These are phyloP conservation scores for Cornus florida DNA, from an alignment of 148 eudicot genomes.

Conservation along the genomic window DNA sequence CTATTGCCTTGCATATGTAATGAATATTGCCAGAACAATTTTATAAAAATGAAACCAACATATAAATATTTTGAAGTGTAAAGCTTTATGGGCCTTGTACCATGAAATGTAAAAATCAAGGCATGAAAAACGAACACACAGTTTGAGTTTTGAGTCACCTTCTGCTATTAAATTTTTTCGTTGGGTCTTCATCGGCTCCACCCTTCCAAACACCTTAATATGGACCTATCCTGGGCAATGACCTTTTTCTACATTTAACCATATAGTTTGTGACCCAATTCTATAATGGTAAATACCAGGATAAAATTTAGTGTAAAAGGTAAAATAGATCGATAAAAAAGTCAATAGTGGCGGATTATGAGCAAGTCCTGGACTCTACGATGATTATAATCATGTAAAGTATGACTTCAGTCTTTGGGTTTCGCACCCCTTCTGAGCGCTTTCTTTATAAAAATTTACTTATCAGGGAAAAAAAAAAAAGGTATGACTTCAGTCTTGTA, in stretches of 20 bases:
- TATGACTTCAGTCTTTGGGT: background rate
- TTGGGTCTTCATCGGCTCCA: background rate
- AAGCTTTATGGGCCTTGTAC: background rate
- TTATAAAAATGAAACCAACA: no score
- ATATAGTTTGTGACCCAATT: background rate
- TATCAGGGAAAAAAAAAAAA: no score
- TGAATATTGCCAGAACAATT: background rate
- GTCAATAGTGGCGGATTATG: background rate
- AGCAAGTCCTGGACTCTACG: background rate
- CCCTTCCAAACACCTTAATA: background rate
- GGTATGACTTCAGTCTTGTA: background rate
- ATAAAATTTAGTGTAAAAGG: background rate
- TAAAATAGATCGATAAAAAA: background rate
- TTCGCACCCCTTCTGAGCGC: no score
- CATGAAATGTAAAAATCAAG: no score
- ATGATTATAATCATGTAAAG: background rate
- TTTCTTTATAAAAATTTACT: no score
- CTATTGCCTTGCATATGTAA: background rate
- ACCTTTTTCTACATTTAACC: no score
- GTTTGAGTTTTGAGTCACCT: background rate
- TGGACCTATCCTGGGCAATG: background rate
- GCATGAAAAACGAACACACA: background rate
- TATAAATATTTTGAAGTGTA: background rate
- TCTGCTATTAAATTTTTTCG: background rate
- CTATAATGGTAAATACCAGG: background rate